Evolutionary conservation across 1,139 yeast genomes (phyloP).

Genomic region (Nadsonia commutata): DNA sequence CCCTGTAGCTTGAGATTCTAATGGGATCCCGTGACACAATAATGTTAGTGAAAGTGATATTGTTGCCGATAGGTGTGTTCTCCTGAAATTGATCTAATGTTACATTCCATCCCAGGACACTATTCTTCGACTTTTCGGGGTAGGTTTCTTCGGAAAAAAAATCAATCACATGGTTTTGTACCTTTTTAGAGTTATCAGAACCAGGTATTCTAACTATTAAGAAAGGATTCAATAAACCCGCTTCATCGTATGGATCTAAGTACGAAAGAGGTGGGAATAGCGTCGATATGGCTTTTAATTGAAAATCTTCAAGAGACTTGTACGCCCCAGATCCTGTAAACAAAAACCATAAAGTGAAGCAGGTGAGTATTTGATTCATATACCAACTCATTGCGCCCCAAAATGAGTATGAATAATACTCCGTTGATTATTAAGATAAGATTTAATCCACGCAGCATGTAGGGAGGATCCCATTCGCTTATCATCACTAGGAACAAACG

Average conservation of each 20-base stretch:
- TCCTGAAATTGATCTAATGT: constrained; percentile 29
- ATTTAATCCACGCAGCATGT: too few relatives aligned
- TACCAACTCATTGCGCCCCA: too few relatives aligned
- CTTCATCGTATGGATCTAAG: constrained; percentile 12
- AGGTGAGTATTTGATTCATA: too few relatives aligned
- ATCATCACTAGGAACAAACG: too few relatives aligned
- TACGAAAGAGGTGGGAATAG: constrained; percentile 6
- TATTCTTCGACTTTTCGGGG: constrained; percentile 15
- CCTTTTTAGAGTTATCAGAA: constrained; percentile 25
- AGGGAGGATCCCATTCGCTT: too few relatives aligned
- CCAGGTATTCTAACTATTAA: constrained; percentile 31
- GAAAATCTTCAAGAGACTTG: constrained; percentile 1
- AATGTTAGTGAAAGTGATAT: constrained; percentile 32
- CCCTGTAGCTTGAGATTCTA: background rate
- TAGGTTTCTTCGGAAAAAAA: constrained; percentile 14
- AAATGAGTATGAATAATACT: too few relatives aligned
- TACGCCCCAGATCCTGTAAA: too few relatives aligned
- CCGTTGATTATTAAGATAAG: too few relatives aligned
- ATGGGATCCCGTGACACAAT: constrained; percentile 22
- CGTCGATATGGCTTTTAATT: constrained; percentile 1
- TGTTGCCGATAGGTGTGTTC: constrained; percentile 22
- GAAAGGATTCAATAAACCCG: constrained; percentile 20
- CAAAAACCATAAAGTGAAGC: too few relatives aligned
- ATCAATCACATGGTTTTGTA: constrained; percentile 25
- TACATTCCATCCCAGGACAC: constrained; percentile 24